Evolutionary conservation across 2,329 filamentous ascomycete genomes (phyloP).

Genomic region (Hirsutella rhossiliensis): DNA sequence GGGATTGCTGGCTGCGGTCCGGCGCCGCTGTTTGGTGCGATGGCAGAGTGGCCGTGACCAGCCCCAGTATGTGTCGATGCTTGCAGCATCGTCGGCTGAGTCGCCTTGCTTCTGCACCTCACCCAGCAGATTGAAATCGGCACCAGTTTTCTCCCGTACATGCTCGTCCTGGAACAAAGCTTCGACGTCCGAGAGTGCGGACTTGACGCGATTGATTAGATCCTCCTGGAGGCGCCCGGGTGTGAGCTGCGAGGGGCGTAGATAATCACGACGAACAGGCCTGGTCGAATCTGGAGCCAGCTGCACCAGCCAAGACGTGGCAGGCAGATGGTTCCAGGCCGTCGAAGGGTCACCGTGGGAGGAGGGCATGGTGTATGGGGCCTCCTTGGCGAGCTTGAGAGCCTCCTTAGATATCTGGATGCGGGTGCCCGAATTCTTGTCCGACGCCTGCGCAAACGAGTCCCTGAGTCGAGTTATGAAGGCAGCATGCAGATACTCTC

Average conservation of each 20-base stretch:
- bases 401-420: constrained; percentile 11
- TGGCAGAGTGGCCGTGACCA: constrained; percentile 75
- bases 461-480: constrained; percentile 47
- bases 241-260: constrained; percentile 60
- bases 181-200: constrained; percentile 57
- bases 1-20: constrained; percentile 8
- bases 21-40: constrained; percentile 56
- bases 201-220: constrained; percentile 57
- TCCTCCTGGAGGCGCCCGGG: constrained; percentile 55
- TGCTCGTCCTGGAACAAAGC: constrained; percentile 49
- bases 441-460: constrained; percentile 31
- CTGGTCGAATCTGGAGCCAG: constrained; percentile 64
- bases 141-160: constrained; percentile 31
- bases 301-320: constrained; percentile 68
- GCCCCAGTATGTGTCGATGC: constrained; percentile 72
- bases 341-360: constrained; percentile 63
- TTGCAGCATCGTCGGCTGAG: constrained; percentile 50
- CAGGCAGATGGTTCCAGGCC: constrained; percentile 73
- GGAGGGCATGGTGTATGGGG: constrained; percentile 60
- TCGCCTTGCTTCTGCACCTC: constrained; percentile 55
- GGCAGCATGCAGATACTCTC: constrained; percentile 45
- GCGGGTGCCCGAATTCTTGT: constrained; percentile 9
- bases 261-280: constrained; percentile 58
- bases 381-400: constrained; percentile 36
- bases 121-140: constrained; percentile 66